Conservation (phyloP, 257 asterid species). For the Jaltomata sinuosa region DNA sequence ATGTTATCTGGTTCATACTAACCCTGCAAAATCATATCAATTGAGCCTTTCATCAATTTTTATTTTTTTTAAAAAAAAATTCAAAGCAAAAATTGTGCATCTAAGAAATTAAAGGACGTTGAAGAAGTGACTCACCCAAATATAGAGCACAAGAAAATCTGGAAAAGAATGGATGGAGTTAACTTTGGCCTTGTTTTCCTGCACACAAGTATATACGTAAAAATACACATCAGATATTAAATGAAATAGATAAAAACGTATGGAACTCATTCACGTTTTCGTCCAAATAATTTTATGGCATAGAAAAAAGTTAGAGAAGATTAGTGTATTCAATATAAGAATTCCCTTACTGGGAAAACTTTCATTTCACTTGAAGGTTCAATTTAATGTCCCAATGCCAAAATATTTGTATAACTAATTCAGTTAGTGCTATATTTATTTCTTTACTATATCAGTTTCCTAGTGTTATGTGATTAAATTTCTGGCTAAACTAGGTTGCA, state of each 20-base stretch:
- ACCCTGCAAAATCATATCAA: slow-evolving; percentile 37
- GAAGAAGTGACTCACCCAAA: slow-evolving; percentile 48
- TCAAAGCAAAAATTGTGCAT: neutral
- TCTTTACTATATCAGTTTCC: neutral
- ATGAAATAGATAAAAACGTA: neutral
- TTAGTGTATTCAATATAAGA: neutral
- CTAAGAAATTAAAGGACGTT: neutral
- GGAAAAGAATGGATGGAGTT: slow-evolving; percentile 48
- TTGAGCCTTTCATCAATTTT: neutral
- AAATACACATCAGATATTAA: neutral
- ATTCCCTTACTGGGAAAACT: neutral
- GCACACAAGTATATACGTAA: slow-evolving; percentile 9
- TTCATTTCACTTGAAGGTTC: neutral
- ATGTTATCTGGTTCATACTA: slow-evolving; percentile 71
- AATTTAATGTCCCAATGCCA: neutral
- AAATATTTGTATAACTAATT: no score
- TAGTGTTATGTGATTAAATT: neutral
- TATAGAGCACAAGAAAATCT: slow-evolving; percentile 63
- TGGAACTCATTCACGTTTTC: no score
- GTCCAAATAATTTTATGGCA: neutral
- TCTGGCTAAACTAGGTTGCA: neutral
- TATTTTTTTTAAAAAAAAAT: no score
- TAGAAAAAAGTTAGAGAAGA: neutral
- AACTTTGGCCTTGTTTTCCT: slow-evolving; percentile 68
- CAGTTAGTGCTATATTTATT: neutral